Evolutionary conservation across 495 filamentous ascomycete species (phyloP).

Genomic region (Aspergillus affinis): DNA sequence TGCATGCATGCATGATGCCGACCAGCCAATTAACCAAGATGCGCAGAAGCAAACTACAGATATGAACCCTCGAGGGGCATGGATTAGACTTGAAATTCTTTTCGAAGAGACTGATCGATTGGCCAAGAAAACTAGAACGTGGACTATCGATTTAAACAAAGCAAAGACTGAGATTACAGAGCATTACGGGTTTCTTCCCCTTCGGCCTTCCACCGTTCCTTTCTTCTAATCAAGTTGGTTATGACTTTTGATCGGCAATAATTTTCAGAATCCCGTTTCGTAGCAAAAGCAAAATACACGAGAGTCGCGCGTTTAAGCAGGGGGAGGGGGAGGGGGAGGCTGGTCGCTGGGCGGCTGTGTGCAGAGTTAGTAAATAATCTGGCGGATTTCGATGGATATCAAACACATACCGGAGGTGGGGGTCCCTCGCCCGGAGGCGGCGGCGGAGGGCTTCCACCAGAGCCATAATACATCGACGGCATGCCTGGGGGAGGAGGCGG

Average conservation of each 20-base stretch:
- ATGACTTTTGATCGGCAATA: not conserved
- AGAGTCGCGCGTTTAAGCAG: conserved; percentile 27
- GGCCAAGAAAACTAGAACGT: not conserved
- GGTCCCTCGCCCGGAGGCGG: conserved; percentile 59
- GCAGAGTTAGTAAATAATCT: conserved; percentile 16
- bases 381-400: not conserved
- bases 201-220: not conserved
- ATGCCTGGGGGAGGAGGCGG: conserved; percentile 71
- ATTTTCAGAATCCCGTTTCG: conserved; percentile 13
- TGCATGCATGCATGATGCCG: not conserved
- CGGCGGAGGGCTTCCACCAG: conserved; percentile 66
- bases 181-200: not conserved
- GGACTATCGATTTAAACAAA: not conserved
- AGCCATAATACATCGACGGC: conserved; percentile 62
- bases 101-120: not conserved
- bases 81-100: not conserved
- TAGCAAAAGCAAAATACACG: conserved; percentile 9
- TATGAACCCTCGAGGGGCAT: not conserved
- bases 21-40: not conserved
- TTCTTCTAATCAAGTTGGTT: conserved; percentile 2
- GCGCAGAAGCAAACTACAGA: not conserved
- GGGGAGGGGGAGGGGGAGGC: conserved; percentile 70
- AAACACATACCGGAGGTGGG: conserved; percentile 56
- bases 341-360: conserved; percentile 65
- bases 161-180: conserved; percentile 1